Base-by-base conservation (phyloP, 2,329 filamentous ascomycete species). In the Fusarium nanum region DNA sequence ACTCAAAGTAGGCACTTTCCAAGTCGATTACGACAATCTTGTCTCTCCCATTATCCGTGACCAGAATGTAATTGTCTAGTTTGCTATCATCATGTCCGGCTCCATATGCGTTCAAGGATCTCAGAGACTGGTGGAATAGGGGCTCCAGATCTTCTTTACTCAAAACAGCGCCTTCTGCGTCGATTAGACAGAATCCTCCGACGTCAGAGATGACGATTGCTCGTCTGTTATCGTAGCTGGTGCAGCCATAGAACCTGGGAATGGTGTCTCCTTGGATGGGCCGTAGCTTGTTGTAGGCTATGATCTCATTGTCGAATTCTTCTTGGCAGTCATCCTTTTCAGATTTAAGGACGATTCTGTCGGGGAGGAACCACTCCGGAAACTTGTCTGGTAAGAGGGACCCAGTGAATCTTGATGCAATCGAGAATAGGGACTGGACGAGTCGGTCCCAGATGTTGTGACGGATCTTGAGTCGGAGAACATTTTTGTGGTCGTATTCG, bases 401-500 rank as follows among this genome's bases (percentile, higher is more conserved):
- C 10, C 18, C 34, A 0, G 34, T n/a, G 0, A 37, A 11, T 37
- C 5, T n/a, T 37, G 34, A n/a, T 37, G 3, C 34, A 37, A 37
- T n/a, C 34, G 34, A 37, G 34, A 37, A 37, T 0, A n/a, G 18
- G 0, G 34, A 37, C 34, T n/a, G 18, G 0, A 37, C 34, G 1
- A 37, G 1, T 37, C 34, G 34, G 34, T 37, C 34, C 3, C 2
- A 37, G 34, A 37, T 2, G 34, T 37, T 37, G 34, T n/a, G 18
- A 7, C 18, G 34, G 34, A 37, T 37, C 34, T 37, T 11, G 34
- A 37, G 18, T 37, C 34, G 34, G 18, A 37, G 34, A 37, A 37
- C 34, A 0, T 37, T n/a, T 0, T 2, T 0, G 3, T 37, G 3
- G 5, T 4, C 4, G 18, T 11, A 37, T 2, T 7, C 0, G 6